phyloP scores from a whole-genome alignment of 768 basidiomycete species.

The Kwoniella europaea region DNA sequence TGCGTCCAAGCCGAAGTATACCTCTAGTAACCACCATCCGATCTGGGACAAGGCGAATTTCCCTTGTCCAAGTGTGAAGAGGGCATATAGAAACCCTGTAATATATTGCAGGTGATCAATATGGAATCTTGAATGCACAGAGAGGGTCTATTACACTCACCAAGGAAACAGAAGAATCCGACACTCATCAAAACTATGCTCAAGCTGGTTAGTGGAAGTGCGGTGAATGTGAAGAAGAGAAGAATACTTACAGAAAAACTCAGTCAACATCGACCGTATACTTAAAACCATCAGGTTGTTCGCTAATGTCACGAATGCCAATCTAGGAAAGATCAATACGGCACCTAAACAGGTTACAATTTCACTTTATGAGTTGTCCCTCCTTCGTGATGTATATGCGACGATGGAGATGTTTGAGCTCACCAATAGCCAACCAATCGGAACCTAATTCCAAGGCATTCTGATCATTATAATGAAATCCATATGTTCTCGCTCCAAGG shows the following conservation, averaged over 20 bases:
- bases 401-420: neutral
- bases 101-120: neutral
- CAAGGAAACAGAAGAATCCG: conserved; percentile 68
- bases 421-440: conserved; percentile 81
- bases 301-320: conserved; percentile 88
- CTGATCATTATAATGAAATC: conserved; percentile 67
- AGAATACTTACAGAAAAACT: conserved; percentile 65
- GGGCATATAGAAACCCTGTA: conserved; percentile 78
- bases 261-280: conserved; percentile 84
- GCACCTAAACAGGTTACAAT: conserved; percentile 60
- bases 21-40: conserved; percentile 92
- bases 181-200: conserved; percentile 54
- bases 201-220: conserved; percentile 6
- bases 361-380: neutral
- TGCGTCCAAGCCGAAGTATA: conserved; percentile 89
- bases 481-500: conserved; percentile 75
- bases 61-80: conserved; percentile 79
- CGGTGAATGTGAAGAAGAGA: too few species aligned
- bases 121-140: neutral
- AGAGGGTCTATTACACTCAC: conserved; percentile 16
- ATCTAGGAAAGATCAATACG: conserved; percentile 83
- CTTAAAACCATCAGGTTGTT: conserved; percentile 63
- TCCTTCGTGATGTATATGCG: neutral
- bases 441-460: conserved; percentile 76
- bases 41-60: conserved; percentile 64